Percentiles rank a stretch among this genome's conserved stretches.
Conservation (phyloP, 768 basidiomycete species). For the Calocybe cyanea region DNA sequence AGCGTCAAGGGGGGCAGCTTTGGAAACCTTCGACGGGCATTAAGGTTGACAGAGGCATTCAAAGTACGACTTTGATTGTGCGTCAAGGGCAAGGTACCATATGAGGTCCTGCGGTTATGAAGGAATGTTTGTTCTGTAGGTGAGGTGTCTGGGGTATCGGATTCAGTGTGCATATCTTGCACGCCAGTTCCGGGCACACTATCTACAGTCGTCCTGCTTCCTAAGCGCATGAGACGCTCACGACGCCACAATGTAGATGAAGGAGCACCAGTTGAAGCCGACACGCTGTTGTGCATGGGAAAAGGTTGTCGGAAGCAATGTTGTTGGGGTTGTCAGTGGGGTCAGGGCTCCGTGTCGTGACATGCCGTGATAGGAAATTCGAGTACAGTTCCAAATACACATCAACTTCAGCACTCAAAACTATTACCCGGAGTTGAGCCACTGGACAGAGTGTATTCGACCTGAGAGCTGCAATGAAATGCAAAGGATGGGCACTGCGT, state of each 20-base stretch:
- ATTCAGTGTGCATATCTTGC: conserved; percentile 4
- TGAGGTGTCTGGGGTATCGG: conserved; percentile 11
- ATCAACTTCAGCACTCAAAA: too few relatives aligned
- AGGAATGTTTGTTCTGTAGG: conserved; percentile 34
- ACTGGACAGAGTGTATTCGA: too few relatives aligned
- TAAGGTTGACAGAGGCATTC: conserved; percentile 25
- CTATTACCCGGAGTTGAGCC: too few relatives aligned
- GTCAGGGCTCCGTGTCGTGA: too few relatives aligned
- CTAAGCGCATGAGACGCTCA: conserved; percentile 55
- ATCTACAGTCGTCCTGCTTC: conserved; percentile 27
- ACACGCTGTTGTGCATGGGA: conserved; percentile 8
- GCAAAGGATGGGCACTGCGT: too few relatives aligned
- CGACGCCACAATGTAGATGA: conserved; percentile 59
- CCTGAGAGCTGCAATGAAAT: too few relatives aligned
- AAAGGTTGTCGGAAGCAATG: background rate
- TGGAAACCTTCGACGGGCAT: conserved; percentile 32
- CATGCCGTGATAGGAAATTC: too few relatives aligned
- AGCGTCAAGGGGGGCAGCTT: conserved; percentile 33
- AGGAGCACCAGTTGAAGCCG: conserved; percentile 35
- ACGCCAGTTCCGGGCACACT: conserved; percentile 6
- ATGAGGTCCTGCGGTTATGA: conserved; percentile 32
- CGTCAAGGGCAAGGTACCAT: conserved; percentile 51
- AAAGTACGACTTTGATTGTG: conserved; percentile 23
- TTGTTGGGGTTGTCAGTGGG: too few relatives aligned
- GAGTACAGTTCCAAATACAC: too few relatives aligned